Evolutionary conservation across 345 rosid genomes (phyloP).

Genomic region (rapeseed (Brassica napus)): Da-Ae NC_063446.1:6785501-6786000

Average conservation of each 20-base stretch:
- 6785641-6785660: conserved; percentile 31
- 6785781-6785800: conserved; percentile 35
- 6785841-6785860: conserved; percentile 31
- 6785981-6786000: neutral
- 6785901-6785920: conserved; percentile 34
- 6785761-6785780: conserved; percentile 36
- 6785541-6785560: conserved; percentile 22
- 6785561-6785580: conserved; percentile 38
- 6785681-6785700: conserved; percentile 39
- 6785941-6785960: conserved; percentile 32
- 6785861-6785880: conserved; percentile 47
- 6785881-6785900: conserved; percentile 38
- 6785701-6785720: conserved; percentile 41
- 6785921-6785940: conserved; percentile 37
- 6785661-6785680: conserved; percentile 40
- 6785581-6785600: conserved; percentile 31
- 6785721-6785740: conserved; percentile 49
- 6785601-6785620: conserved; percentile 42
- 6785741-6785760: conserved; percentile 35
- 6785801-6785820: conserved; percentile 50
- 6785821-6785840: conserved; percentile 26
- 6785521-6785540: conserved; percentile 37
- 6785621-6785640: conserved; percentile 37
- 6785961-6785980: neutral
- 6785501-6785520: conserved; percentile 39